Evolutionary conservation across 352 stramenopile species (phyloP), one percentile per base, ranked within the genome.

Genomic region (Globisporangium iwayamae): DNA sequence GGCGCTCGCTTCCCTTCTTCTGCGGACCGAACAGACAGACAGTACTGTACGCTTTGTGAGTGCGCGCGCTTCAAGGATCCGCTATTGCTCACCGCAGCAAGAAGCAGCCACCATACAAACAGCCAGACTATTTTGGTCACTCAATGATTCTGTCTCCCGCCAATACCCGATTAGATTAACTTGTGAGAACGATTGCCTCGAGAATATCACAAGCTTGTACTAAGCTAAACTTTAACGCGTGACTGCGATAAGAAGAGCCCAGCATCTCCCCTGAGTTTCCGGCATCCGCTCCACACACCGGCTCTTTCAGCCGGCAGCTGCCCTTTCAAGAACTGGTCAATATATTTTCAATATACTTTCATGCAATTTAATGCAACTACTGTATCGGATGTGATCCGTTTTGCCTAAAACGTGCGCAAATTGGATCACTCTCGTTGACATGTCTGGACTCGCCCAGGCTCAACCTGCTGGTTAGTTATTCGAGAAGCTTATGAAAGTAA

Each of bases 181-280:
- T 6, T 36, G 11, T 36, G 10, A 22, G 20, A 4, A 55, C 2
- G 25, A n/a, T 20, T 14, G 30, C 6, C 14, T 5, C 2, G 2
- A 14, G 1, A 14, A n/a, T 2, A 34, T 54, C 1, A 38, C 0
- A 34, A 5, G 20, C 28, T 28, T 22, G 4, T 55, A 55, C 20
- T 55, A 25, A 2, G 32, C 5, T 25, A 0, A 39, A 55, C 50
- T 55, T 55, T 10, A 22, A 2, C 14, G 50, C 39, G 25, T 36
- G 14, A 38, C 14, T 22, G 5, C 50, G 9, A 25, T 38, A 25
- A 6, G 4, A 55, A 38, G 11, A 9, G 25, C 50, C 20, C 32
- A n/a, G 48, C 48, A 55, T 55, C 48, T 32, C 48, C 30, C 25
- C 50, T 55, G 50, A 55, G 46, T 55, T 55, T 55, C 34, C 50